phyloP scores from a whole-genome alignment of 1,139 yeast genomes.

The Magnusiomyces sp. region DNA sequence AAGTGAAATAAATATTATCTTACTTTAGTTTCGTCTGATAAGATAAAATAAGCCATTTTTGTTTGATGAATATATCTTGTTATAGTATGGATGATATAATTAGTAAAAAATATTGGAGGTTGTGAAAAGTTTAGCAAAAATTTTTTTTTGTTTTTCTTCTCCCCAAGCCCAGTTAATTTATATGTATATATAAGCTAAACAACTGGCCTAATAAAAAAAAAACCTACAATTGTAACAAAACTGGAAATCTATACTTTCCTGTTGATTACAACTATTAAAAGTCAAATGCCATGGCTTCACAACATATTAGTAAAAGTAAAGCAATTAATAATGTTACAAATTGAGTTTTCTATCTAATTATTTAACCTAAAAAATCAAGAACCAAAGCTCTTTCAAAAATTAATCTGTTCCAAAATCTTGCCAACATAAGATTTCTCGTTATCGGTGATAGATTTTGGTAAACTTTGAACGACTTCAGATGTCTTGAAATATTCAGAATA shows the following conservation, averaged over 20 bases:
- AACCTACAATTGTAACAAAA: too few relatives aligned
- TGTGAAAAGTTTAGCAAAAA: neutral
- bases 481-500: slow-evolving; percentile 1
- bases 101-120: too few relatives aligned
- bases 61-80: neutral
- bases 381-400: neutral
- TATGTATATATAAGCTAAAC: neutral
- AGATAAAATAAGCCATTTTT: slow-evolving; percentile 34
- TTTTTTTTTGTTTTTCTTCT: neutral
- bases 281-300: too few relatives aligned
- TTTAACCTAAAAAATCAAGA: neutral
- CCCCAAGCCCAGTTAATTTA: neutral
- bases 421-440: neutral
- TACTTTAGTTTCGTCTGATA: slow-evolving; percentile 41
- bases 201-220: too few relatives aligned
- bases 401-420: slow-evolving; percentile 3
- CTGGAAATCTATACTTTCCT: too few relatives aligned
- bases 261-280: too few relatives aligned
- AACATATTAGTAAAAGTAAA: too few relatives aligned
- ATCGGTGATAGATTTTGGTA: slow-evolving; percentile 1
- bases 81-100: neutral
- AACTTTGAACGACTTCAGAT: slow-evolving; percentile 1
- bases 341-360: too few relatives aligned
- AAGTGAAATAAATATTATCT: slow-evolving; percentile 13
- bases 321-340: too few relatives aligned